Base-by-base conservation (phyloP, 768 basidiomycete genomes). In the Rhodotorula kratochvilovae region DNA sequence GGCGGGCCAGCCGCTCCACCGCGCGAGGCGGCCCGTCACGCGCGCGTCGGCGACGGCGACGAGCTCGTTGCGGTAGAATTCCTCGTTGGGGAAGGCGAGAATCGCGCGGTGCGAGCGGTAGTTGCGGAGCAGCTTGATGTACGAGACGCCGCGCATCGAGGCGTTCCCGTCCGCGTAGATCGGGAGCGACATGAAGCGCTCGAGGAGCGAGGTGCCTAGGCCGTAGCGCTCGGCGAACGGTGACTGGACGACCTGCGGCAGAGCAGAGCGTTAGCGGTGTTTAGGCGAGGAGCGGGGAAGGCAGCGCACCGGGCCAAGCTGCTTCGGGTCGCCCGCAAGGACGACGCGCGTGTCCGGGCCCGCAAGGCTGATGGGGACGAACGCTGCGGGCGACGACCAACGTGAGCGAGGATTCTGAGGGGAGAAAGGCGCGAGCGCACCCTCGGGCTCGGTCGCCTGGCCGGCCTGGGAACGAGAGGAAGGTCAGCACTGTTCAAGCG, bases 271-370 rank as follows among this genome's bases (percentile, higher is more conserved):
- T 33, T 19, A 48, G 53, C 19, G 7, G 33, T 7, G n/a, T 23
- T 12, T 11, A 8, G 0, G 21, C 25, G 42, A 50, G 10, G 25
- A 25, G 13, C n/a, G 16, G 13, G 33, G 39, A 17, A 17, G 10
- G 3, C 6, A 27, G 50, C 68, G 39, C 56, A 80, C 75, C 0
- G 81, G 80, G 6, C 80, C 80, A 12, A 82, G 78, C 73, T 82
- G 81, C 42, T 80, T 77, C 13, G 75, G 66, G 63, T 82, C 81
- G 33, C 81, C 81, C 31, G 77, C 79, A 5, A 82, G 74, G 12
- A 78, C 61, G 7, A 81, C 61, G 27, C 75, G 61, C 13, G 79
- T 75, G 16, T 53, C 17, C 2, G 31, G 3, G 23, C 21, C 61
- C 2, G 66, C 71, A 35, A 67, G 46, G 10, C 45, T 50, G 12